Base-by-base conservation (phyloP, 164 flowering plant species). In the Litsea cubeba region DNA sequence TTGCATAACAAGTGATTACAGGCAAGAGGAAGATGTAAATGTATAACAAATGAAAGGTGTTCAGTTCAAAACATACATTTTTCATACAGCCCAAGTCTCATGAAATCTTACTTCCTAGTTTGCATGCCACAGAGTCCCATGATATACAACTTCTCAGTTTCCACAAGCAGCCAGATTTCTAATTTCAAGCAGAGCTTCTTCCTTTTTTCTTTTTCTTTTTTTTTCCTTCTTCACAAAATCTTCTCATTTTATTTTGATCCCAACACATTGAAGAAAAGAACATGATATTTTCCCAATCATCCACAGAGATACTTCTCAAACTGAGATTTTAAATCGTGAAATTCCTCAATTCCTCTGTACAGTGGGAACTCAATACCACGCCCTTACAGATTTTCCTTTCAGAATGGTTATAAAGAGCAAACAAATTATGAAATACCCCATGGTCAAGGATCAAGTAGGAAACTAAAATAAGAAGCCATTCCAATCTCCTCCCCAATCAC, bases 131-230 rank as follows among this genome's bases (percentile, higher is more conserved):
- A 30, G 6, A 4, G 5, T 30, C 35, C 5, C 35, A 35, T 10
- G 90, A 90, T 2, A 65, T 30, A 49, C 57, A 74, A 46, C 58
- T 62, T 62, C 68, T 49, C 3, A 25, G 17, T 58, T 32, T 62
- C 20, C 73, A 57, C 57, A 54, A 22, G 23, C 32, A 5, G 1
- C 58, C 58, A 51, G 18, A 17, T 14, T 12, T 14, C 58, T 51
- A 15, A 17, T 51, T 30, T 30, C 35, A 12, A 51, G 17, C 60
- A 54, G 18, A 14, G 60, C 60, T 54, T 54, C 60, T 15, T 54
- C 2, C 35, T n/a, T 32, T n/a, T 30, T 24, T 32, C 17, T 58
- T 20, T 22, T 17, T 12, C 2, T 7, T 24, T 12, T 26, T 14
- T 23, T 65, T 17, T 15, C 18, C 69, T 12, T 66, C 40, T 17